A percentile compares a stretch with the other conserved stretches of the same genome.
These are phyloP conservation scores for Zelopaecilomyces penicillatus DNA, from an alignment of 2,329 filamentous ascomycete genomes.

Conservation along the genomic window DNA sequence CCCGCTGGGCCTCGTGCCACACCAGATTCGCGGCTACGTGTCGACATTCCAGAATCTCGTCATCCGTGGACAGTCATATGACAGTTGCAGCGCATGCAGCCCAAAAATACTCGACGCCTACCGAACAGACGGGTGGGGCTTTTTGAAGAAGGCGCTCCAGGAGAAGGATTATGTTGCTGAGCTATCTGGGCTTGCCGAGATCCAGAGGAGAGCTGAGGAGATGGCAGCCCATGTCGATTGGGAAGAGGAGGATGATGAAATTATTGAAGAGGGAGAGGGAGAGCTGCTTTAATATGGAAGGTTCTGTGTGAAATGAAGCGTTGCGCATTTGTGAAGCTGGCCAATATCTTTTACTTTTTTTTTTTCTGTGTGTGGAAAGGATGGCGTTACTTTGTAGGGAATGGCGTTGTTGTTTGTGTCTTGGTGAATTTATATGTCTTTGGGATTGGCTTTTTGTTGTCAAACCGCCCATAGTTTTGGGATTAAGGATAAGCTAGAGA, in stretches of 20 bases:
- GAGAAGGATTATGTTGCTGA: conserved; percentile 74
- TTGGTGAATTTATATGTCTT: too few species aligned
- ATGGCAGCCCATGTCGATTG: conserved; percentile 49
- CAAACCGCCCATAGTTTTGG: too few species aligned
- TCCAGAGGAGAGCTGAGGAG: conserved; percentile 52
- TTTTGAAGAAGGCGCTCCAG: conserved; percentile 64
- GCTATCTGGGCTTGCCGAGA: conserved; percentile 63
- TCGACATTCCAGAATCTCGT: conserved; percentile 65
- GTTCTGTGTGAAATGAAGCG: too few species aligned
- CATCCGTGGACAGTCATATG: conserved; percentile 66
- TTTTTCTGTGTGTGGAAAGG: too few species aligned
- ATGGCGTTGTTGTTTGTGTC: background rate
- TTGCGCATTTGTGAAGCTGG: too few species aligned
- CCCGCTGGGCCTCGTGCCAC: conserved; percentile 63
- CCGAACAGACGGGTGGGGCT: conserved; percentile 61
- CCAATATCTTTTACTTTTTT: too few species aligned
- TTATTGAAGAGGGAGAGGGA: conserved; percentile 44
- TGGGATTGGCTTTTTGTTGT: too few species aligned
- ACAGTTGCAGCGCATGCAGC: conserved; percentile 75
- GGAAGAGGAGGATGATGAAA: conserved; percentile 48
- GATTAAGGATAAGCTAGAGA: too few species aligned
- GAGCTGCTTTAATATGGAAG: conserved; percentile 33
- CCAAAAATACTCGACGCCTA: conserved; percentile 61
- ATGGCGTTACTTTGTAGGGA: background rate
- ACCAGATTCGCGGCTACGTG: conserved; percentile 72